A percentile compares a stretch with the other conserved stretches of the same genome.
Conservation (phyloP, 768 basidiomycete genomes). For the Lentinula guzmanii region DNA sequence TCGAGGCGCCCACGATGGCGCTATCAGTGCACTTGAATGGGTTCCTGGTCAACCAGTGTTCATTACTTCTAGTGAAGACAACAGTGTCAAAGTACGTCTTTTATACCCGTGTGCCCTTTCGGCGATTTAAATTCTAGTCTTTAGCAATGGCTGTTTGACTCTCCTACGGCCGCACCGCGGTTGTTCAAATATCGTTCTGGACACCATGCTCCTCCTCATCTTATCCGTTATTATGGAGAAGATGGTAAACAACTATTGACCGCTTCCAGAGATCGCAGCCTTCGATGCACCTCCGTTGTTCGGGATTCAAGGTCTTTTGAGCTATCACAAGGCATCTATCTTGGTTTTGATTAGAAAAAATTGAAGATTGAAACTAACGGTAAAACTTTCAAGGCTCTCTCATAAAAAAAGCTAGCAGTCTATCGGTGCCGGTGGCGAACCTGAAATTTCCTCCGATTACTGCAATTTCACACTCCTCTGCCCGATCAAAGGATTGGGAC, state of each 20-base stretch:
- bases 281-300: slow-evolving; percentile 89
- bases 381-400: slow-evolving; percentile 58
- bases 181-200: slow-evolving; percentile 90
- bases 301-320: slow-evolving; percentile 94
- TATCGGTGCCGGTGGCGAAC: slow-evolving; percentile 73
- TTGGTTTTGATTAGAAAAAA: no score
- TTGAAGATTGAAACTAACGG: neutral
- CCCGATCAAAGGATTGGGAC: slow-evolving; percentile 94
- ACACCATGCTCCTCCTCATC: slow-evolving; percentile 84
- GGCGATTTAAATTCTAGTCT: slow-evolving; percentile 7
- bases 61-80: slow-evolving; percentile 88
- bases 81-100: slow-evolving; percentile 79
- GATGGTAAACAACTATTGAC: slow-evolving; percentile 94
- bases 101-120: neutral
- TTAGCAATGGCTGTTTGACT: slow-evolving; percentile 98
- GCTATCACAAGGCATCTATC: slow-evolving; percentile 69
- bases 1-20: slow-evolving; percentile 84
- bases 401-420: slow-evolving; percentile 67
- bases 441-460: slow-evolving; percentile 83
- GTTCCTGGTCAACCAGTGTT: slow-evolving; percentile 88
- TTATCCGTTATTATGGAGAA: slow-evolving; percentile 93
- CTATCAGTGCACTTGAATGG: slow-evolving; percentile 83
- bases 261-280: slow-evolving; percentile 81
- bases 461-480: slow-evolving; percentile 70
- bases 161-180: slow-evolving; percentile 78